phyloP scores from a whole-genome alignment of 176 grass and related monocot genomes.

The Musa beccarii region DNA sequence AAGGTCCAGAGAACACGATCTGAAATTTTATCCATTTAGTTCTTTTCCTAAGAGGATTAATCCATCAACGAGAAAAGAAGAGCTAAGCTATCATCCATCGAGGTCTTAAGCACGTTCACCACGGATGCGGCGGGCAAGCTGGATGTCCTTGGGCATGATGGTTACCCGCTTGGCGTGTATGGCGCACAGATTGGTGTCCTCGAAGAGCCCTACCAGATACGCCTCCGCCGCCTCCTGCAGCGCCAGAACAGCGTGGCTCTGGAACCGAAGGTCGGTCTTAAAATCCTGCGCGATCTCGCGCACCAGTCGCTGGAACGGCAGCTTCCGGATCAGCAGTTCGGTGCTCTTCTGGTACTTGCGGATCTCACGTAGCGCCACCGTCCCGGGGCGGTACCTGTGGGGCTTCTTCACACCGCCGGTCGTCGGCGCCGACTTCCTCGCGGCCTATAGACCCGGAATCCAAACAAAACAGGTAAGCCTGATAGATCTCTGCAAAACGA shows the following conservation, averaged over 20 bases:
- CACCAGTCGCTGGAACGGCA: slow-evolving; percentile 21
- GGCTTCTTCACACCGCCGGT: slow-evolving; percentile 24
- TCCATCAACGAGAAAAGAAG: background rate
- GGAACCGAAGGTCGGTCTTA: slow-evolving; percentile 26
- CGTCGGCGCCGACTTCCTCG: slow-evolving; percentile 23
- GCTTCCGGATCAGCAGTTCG: slow-evolving; percentile 25
- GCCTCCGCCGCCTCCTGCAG: slow-evolving; percentile 26
- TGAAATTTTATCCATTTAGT: too few species aligned
- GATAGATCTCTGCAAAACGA: too few species aligned
- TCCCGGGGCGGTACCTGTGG: slow-evolving; percentile 14
- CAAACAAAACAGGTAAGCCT: too few species aligned
- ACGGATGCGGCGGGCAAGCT: slow-evolving; percentile 1
- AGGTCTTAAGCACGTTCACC: background rate
- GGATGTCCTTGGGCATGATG: slow-evolving; percentile 21
- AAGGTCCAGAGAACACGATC: too few species aligned
- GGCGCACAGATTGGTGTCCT: slow-evolving; percentile 27
- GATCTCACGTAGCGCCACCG: slow-evolving; percentile 18
- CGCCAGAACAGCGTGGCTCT: slow-evolving; percentile 18
- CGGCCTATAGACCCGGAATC: background rate
- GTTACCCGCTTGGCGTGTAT: slow-evolving; percentile 25
- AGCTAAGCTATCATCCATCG: background rate
- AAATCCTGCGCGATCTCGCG: slow-evolving; percentile 27
- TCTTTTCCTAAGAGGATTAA: background rate
- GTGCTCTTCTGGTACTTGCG: slow-evolving; percentile 30
- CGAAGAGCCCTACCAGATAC: slow-evolving; percentile 20